phyloP scores from a whole-genome alignment of 371 early-diverging fungal genomes.

The Syncephalastrum sp. region DNA sequence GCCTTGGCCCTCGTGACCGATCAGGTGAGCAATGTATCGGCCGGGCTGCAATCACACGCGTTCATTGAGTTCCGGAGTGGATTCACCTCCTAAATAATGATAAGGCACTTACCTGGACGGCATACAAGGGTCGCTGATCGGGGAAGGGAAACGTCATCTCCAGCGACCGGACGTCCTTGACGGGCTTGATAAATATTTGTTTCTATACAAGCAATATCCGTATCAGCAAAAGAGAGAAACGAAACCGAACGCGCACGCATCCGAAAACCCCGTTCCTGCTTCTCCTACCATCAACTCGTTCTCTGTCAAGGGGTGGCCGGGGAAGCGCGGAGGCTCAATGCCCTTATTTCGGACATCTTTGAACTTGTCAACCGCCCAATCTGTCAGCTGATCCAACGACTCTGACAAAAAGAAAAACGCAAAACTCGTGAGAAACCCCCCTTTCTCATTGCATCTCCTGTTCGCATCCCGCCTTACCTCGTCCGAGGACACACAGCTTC shows the following conservation, averaged over 20 bases:
- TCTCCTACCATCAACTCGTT: conserved; percentile 65
- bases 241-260: neutral
- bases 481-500: conserved; percentile 91
- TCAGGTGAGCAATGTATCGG: conserved; percentile 71
- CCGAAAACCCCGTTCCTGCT: no score
- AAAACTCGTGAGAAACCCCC: no score
- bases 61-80: neutral
- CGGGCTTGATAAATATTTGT: conserved; percentile 76
- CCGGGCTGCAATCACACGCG: conserved; percentile 52
- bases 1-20: conserved; percentile 86
- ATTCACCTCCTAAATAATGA: no score
- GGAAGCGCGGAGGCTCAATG: conserved; percentile 68
- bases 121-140: conserved; percentile 62
- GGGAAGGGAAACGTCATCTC: conserved; percentile 89
- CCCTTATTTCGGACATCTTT: conserved; percentile 71
- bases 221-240: neutral
- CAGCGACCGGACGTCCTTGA: conserved; percentile 77
- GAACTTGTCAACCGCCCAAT: conserved; percentile 84
- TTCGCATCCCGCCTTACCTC: conserved; percentile 52
- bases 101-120: conserved; percentile 42
- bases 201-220: conserved; percentile 37
- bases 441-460: no score
- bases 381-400: conserved; percentile 77
- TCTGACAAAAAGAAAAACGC: conserved; percentile 39
- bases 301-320: conserved; percentile 73